Percentiles rank a stretch among this genome's conserved stretches.
Conservation (phyloP, 225 moss, liverwort and hornwort genomes). For the Straminergon stramineum region DNA sequence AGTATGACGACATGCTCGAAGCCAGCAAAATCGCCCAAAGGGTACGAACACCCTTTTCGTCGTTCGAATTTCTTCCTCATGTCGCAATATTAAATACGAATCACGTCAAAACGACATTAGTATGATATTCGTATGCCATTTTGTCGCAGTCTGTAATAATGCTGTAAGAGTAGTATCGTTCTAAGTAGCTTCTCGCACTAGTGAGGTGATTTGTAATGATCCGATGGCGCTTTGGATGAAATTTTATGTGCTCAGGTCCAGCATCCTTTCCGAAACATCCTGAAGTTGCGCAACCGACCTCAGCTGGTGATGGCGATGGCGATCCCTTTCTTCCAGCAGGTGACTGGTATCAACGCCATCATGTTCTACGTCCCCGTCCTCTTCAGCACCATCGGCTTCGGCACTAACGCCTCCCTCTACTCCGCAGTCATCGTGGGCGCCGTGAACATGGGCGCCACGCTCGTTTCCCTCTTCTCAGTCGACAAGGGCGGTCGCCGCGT, state of each 20-base stretch:
- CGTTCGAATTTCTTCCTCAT: not conserved
- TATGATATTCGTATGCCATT: not conserved
- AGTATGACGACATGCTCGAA: slow-evolving; percentile 29
- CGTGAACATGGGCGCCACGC: slow-evolving; percentile 2
- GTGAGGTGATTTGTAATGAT: not conserved
- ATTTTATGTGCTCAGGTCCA: not conserved
- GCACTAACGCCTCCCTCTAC: slow-evolving; percentile 22
- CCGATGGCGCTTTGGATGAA: not conserved
- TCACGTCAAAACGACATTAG: not conserved
- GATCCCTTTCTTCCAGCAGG: slow-evolving; percentile 39
- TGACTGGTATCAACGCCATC: slow-evolving; percentile 46
- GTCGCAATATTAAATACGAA: too few relatives aligned
- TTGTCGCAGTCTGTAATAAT: not conserved
- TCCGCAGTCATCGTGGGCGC: slow-evolving; percentile 28
- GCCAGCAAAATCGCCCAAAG: slow-evolving; percentile 4
- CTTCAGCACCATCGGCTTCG: slow-evolving; percentile 30
- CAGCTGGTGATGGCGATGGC: slow-evolving; percentile 23
- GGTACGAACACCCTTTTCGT: not conserved
- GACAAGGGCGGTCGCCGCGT: slow-evolving; percentile 13
- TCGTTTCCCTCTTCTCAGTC: slow-evolving; percentile 10
- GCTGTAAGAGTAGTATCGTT: not conserved
- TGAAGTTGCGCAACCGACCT: slow-evolving; percentile 13
- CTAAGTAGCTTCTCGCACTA: not conserved
- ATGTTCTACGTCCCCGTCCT: slow-evolving; percentile 43
- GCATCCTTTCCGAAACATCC: slow-evolving; percentile 33